These are phyloP conservation scores for Glaciozyma antarctica DNA, from an alignment of 768 basidiomycete genomes.

Conservation along the genomic window DNA sequence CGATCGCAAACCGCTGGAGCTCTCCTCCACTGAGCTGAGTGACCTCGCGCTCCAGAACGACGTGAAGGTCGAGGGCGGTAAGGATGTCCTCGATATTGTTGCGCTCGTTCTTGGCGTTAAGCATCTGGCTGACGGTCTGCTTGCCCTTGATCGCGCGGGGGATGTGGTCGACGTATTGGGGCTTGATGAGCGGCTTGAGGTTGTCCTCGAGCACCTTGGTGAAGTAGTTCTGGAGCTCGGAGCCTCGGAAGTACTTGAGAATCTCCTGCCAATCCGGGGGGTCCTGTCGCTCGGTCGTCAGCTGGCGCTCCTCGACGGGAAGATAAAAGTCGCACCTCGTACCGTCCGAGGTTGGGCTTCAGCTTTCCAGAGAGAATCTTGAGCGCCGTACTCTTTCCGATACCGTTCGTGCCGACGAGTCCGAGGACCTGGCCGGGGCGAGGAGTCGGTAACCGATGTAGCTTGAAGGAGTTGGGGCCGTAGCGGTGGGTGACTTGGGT, in stretches of 20 bases:
- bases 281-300: slow-evolving; percentile 48
- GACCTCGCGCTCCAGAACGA: slow-evolving; percentile 77
- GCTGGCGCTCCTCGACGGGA: background rate
- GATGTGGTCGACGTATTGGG: slow-evolving; percentile 99
- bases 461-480: slow-evolving; percentile 96
- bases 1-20: slow-evolving; percentile 94
- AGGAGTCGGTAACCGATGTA: slow-evolving; percentile 93
- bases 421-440: slow-evolving; percentile 97
- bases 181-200: slow-evolving; percentile 95
- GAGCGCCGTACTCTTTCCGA: slow-evolving; percentile 94
- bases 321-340: slow-evolving; percentile 57
- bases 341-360: slow-evolving; percentile 94
- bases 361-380: slow-evolving; percentile 94
- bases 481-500: slow-evolving; percentile 96
- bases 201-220: slow-evolving; percentile 98
- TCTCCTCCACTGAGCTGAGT: slow-evolving; percentile 88
- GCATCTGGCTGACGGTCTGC: slow-evolving; percentile 80
- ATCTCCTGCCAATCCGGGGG: slow-evolving; percentile 99
- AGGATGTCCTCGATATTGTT: slow-evolving; percentile 82
- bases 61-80: slow-evolving; percentile 74
- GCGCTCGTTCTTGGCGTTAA: slow-evolving; percentile 77
- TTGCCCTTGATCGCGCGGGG: slow-evolving; percentile 87
- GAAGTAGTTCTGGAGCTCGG: slow-evolving; percentile 98
- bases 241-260: slow-evolving; percentile 94
- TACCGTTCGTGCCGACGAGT: slow-evolving; percentile 97